Conservation (phyloP, 345 rosid genomes). For the Lepidium aucheri region DNA sequence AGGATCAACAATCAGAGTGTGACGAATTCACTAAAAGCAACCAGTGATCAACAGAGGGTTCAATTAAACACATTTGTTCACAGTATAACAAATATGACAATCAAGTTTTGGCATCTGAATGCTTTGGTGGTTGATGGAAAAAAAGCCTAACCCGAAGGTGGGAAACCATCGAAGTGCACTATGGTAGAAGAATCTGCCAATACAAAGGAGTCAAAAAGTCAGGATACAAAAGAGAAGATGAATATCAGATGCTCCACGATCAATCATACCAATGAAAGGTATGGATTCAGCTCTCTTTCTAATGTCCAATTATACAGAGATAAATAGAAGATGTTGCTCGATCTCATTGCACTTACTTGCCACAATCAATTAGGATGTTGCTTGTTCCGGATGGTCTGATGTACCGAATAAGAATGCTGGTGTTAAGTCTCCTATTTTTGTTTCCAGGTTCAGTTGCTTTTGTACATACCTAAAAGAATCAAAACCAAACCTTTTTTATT, state of each 20-base stretch:
- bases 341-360: constrained; percentile 57
- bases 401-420: constrained; percentile 65
- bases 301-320: background rate
- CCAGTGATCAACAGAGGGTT: background rate
- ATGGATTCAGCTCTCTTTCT: background rate
- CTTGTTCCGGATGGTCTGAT: constrained; percentile 37
- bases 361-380: constrained; percentile 76
- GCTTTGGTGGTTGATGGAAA: background rate
- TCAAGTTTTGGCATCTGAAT: background rate
- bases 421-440: constrained; percentile 74
- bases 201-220: background rate
- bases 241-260: background rate
- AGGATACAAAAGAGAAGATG: background rate
- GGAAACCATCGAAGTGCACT: constrained; percentile 91
- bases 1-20: background rate
- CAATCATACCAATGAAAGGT: background rate
- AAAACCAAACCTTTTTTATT: background rate
- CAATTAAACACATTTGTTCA: background rate
- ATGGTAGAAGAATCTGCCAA: constrained; percentile 86
- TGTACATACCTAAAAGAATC: constrained; percentile 54
- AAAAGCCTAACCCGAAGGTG: constrained; percentile 64
- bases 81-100: background rate
- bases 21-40: background rate
- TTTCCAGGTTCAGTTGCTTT: constrained; percentile 71
- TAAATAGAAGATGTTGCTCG: background rate